Conservation (phyloP, 2,329 filamentous ascomycete genomes). For the Talaromyces pinophilus region DNA sequence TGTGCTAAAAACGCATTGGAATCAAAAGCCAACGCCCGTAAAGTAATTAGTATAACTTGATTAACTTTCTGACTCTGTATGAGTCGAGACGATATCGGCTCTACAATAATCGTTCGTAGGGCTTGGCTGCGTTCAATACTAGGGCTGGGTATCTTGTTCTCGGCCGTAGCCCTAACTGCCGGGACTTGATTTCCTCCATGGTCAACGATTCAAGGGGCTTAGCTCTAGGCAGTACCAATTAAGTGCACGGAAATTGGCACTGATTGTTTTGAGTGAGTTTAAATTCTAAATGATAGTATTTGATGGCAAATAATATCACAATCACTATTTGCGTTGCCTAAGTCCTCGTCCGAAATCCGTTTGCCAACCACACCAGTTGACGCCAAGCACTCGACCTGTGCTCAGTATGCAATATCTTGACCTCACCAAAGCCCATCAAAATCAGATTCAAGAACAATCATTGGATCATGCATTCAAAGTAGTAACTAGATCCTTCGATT, state of each 20-base stretch:
- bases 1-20: not conserved
- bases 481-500: no score
- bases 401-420: no score
- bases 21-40: not conserved
- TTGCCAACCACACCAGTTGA: no score
- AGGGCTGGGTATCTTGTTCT: not conserved
- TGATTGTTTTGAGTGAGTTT: no score
- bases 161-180: not conserved
- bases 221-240: no score
- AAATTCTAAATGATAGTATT: no score
- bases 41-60: not conserved
- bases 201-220: not conserved
- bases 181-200: not conserved
- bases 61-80: not conserved
- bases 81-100: not conserved
- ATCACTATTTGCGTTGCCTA: not conserved
- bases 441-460: no score
- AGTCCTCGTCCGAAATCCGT: not conserved
- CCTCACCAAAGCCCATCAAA: no score
- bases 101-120: not conserved
- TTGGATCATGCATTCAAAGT: no score
- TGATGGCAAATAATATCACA: no score
- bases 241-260: no score
- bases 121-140: not conserved
- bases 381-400: no score